A percentile compares a stretch with the other conserved stretches of the same genome.
Conservation (phyloP, 1,284 basidiomycete species). For the Trametes versicolor region DNA sequence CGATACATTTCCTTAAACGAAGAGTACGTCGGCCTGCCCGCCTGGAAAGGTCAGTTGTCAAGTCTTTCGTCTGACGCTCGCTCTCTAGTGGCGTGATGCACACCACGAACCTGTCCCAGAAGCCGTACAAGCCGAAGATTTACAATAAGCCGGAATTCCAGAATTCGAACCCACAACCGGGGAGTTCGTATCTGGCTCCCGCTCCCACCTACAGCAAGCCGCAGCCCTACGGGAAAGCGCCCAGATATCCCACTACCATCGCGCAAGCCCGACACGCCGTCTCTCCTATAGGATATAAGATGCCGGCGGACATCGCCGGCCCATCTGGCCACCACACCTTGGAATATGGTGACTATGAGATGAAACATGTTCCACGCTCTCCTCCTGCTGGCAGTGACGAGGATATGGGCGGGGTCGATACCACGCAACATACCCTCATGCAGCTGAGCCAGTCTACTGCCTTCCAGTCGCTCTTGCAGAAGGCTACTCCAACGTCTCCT, state of each 20-base stretch:
- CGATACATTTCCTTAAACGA: constrained; percentile 35
- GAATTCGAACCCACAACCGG: constrained; percentile 3
- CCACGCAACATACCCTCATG: constrained; percentile 31
- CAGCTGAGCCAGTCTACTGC: constrained; percentile 35
- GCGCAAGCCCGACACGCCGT: constrained; percentile 29
- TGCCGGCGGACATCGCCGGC: constrained; percentile 17
- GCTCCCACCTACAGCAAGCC: constrained; percentile 12
- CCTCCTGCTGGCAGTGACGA: constrained; percentile 25
- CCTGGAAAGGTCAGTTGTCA: constrained; percentile 33
- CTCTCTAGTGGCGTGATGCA: constrained; percentile 31
- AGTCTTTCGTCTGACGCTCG: constrained; percentile 14
- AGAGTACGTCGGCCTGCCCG: constrained; percentile 34
- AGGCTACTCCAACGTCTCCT: constrained; percentile 4
- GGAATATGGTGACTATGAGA: constrained; percentile 26
- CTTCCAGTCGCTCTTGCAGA: constrained; percentile 31
- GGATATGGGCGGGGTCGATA: constrained; percentile 22
- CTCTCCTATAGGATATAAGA: constrained; percentile 29
- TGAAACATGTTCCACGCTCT: constrained; percentile 17
- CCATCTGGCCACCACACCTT: constrained; percentile 14
- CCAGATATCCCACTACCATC: constrained; percentile 30
- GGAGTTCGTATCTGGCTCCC: not conserved
- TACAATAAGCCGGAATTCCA: constrained; percentile 26
- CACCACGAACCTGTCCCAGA: constrained; percentile 31
- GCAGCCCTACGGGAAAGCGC: constrained; percentile 32
- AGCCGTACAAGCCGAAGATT: constrained; percentile 32